Percentiles rank a stretch among this genome's conserved stretches.
phyloP scores from a whole-genome alignment of 345 rosid species.

The Bruguiera parviflora region DNA sequence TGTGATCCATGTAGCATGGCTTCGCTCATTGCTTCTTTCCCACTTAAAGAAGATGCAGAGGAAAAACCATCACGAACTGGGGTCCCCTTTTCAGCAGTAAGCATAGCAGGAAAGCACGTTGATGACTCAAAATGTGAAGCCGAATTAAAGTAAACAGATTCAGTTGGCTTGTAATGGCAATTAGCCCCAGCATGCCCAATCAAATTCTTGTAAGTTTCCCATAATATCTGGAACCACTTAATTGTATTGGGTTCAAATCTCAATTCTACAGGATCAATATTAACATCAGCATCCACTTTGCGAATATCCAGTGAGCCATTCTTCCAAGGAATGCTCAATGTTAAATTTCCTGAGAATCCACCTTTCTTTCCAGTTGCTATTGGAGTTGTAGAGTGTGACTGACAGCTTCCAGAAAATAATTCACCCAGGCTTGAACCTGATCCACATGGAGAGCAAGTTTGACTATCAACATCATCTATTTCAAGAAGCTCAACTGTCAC shows the following conservation, averaged over 20 bases:
- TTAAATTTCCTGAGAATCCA: slow-evolving; percentile 80
- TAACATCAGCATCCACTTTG: slow-evolving; percentile 78
- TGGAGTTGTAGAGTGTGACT: slow-evolving; percentile 39
- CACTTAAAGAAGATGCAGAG: slow-evolving; percentile 32
- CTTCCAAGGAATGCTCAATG: slow-evolving; percentile 88
- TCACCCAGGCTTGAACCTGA: slow-evolving; percentile 26
- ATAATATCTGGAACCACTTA: slow-evolving; percentile 57
- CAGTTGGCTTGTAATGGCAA: slow-evolving; percentile 30
- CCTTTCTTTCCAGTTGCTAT: slow-evolving; percentile 60
- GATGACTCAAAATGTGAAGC: slow-evolving; percentile 41
- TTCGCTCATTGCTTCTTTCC: slow-evolving; percentile 42
- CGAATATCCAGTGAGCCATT: slow-evolving; percentile 88
- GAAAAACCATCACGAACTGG: slow-evolving; percentile 29
- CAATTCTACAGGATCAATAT: slow-evolving; percentile 70
- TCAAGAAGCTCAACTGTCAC: slow-evolving; percentile 73
- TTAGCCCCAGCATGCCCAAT: slow-evolving; percentile 23
- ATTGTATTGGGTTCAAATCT: slow-evolving; percentile 65
- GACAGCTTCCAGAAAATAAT: slow-evolving; percentile 13
- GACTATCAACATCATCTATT: slow-evolving; percentile 39
- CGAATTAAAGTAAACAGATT: slow-evolving; percentile 39
- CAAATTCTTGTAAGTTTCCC: slow-evolving; percentile 47
- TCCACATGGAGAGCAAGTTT: slow-evolving; percentile 21
- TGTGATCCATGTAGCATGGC: slow-evolving; percentile 48
- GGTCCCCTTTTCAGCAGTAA: slow-evolving; percentile 25
- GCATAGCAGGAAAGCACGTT: slow-evolving; percentile 21